phyloP scores from a whole-genome alignment of 768 basidiomycete genomes.

The Rhodotorula graminis region DNA sequence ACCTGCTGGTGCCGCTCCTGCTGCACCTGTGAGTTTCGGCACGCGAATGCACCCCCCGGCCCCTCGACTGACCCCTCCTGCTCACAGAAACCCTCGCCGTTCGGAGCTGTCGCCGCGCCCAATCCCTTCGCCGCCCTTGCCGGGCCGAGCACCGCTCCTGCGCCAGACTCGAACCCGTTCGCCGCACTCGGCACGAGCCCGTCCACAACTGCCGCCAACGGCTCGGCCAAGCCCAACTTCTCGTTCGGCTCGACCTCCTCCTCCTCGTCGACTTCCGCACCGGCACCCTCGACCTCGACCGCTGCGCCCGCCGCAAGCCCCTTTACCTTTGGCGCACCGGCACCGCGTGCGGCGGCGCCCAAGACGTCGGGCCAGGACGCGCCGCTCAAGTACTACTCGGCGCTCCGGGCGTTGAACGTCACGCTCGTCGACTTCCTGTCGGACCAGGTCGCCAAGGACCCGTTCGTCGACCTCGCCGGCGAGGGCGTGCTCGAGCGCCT shows the following conservation, averaged over 20 bases:
- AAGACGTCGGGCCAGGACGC: not conserved
- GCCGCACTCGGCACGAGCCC: not conserved
- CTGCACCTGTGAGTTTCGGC: not conserved
- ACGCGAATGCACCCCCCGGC: too few species aligned
- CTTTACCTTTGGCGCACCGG: not conserved
- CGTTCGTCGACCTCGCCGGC: slow-evolving; percentile 22
- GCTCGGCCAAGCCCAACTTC: not conserved
- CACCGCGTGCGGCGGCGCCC: not conserved
- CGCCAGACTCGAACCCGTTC: slow-evolving; percentile 6
- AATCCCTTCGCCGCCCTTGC: slow-evolving; percentile 1
- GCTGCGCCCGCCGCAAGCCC: not conserved
- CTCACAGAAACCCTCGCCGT: slow-evolving; percentile 17
- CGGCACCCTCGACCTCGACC: not conserved
- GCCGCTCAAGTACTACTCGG: slow-evolving; percentile 27
- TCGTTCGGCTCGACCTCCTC: slow-evolving; percentile 15
- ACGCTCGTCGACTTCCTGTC: slow-evolving; percentile 22
- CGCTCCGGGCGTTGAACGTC: slow-evolving; percentile 33
- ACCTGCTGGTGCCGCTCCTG: not conserved
- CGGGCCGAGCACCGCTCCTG: not conserved
- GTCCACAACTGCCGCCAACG: not conserved
- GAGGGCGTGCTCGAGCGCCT: slow-evolving; percentile 5
- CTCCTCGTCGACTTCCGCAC: not conserved
- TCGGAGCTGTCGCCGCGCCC: slow-evolving; percentile 1
- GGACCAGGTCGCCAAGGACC: slow-evolving; percentile 25
- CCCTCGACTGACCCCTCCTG: not conserved